Evolutionary conservation across 148 eudicot genomes (phyloP).

Genomic region (Heliosperma pusillum): DNA sequence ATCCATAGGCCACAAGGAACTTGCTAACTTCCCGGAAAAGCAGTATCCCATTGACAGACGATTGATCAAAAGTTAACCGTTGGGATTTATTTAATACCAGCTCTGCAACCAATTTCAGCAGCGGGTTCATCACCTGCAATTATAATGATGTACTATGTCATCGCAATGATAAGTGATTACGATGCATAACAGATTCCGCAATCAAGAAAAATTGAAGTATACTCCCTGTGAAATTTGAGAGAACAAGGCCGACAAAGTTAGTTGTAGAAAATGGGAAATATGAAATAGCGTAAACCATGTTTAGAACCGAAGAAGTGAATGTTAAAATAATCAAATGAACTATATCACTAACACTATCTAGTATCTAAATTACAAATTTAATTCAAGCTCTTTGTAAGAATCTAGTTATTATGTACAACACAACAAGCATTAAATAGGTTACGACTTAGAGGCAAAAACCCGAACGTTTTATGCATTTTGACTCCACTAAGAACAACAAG

Average conservation of each 20-base stretch:
- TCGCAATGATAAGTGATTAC: constrained; percentile 15
- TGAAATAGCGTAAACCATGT: constrained; percentile 3
- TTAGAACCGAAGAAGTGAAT: not conserved
- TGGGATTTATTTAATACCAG: constrained; percentile 76
- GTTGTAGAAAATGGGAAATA: not conserved
- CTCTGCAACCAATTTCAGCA: constrained; percentile 86
- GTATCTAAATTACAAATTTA: not conserved
- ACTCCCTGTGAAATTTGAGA: not conserved
- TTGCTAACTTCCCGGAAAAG: constrained; percentile 98
- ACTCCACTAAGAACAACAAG: not conserved
- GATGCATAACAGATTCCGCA: constrained; percentile 4
- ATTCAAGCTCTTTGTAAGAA: not conserved
- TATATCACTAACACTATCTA: not conserved
- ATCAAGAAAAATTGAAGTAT: not conserved
- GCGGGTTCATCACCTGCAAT: constrained; percentile 83
- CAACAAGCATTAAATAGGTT: not conserved
- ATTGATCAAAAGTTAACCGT: constrained; percentile 72
- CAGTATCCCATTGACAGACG: constrained; percentile 89
- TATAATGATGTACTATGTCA: constrained; percentile 9
- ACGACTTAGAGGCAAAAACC: not conserved
- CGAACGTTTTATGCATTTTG: not conserved
- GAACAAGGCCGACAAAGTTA: not conserved
- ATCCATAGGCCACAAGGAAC: constrained; percentile 81
- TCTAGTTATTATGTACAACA: not conserved
- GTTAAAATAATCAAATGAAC: not conserved